Evolutionary conservation across 176 grass and related monocot species (phyloP).

Genomic region (Paspalum notatum): DNA sequence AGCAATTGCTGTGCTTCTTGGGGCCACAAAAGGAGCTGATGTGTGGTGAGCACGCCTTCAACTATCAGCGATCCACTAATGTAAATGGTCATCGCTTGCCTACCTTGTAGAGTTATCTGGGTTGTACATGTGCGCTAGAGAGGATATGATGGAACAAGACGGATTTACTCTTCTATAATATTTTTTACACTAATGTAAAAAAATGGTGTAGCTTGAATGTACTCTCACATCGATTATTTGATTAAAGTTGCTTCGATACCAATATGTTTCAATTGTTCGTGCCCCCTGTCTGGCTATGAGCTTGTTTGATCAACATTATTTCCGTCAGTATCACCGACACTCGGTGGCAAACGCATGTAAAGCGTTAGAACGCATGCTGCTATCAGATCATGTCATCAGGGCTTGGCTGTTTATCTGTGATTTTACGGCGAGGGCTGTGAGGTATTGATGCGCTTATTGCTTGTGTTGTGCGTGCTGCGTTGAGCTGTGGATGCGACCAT

Average conservation of each 20-base stretch:
- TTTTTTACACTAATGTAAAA: constrained; percentile 33
- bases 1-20: constrained; percentile 69
- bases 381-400: too few species aligned
- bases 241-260: background rate
- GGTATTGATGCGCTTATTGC: background rate
- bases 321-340: background rate
- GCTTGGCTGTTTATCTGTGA: too few species aligned
- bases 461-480: too few species aligned
- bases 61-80: constrained; percentile 23
- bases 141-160: background rate
- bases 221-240: background rate
- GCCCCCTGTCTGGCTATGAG: background rate
- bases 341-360: too few species aligned
- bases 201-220: background rate
- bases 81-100: constrained; percentile 35
- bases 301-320: background rate
- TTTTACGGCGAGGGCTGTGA: background rate
- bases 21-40: constrained; percentile 61
- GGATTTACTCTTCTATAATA: background rate
- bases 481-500: too few species aligned
- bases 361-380: background rate
- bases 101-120: background rate
- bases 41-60: constrained; percentile 51
- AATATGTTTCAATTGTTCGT: background rate
- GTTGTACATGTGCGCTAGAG: constrained; percentile 52